Percentiles rank a stretch among this genome's conserved stretches.
Evolutionary conservation across 208 protist species (phyloP).

Genomic region (Leishmania martiniquensis): DNA sequence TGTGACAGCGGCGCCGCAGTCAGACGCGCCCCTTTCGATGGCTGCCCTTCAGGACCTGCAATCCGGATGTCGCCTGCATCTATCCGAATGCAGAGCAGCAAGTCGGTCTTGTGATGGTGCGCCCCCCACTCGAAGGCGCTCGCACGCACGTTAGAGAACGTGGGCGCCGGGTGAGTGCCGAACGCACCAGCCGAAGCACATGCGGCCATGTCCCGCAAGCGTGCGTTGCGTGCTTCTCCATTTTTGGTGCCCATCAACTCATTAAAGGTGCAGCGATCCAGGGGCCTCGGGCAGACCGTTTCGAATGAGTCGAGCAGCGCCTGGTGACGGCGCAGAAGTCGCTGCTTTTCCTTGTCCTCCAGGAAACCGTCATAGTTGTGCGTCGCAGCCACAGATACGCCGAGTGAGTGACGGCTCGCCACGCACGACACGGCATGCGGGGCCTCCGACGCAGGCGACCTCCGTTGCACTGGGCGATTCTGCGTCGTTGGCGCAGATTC

Average conservation of each 20-base stretch:
- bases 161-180: not conserved
- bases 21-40: not conserved
- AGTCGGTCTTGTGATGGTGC: slow-evolving; percentile 5
- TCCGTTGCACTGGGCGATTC: not conserved
- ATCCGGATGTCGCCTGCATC: slow-evolving; percentile 14
- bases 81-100: slow-evolving; percentile 15
- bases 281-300: slow-evolving; percentile 16
- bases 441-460: not conserved
- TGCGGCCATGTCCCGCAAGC: slow-evolving; percentile 3
- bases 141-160: not conserved
- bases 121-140: slow-evolving; percentile 7
- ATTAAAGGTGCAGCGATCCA: slow-evolving; percentile 18
- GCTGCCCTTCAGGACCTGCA: no score
- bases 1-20: not conserved
- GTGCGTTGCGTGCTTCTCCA: not conserved
- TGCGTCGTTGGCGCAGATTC: not conserved
- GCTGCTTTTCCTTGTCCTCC: slow-evolving; percentile 2
- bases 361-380: not conserved
- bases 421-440: not conserved
- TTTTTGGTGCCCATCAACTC: slow-evolving; percentile 8
- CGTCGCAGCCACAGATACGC: not conserved
- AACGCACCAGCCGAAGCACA: not conserved
- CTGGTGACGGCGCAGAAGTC: slow-evolving; percentile 15
- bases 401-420: not conserved
- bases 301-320: slow-evolving; percentile 15